Evolutionary conservation across 768 basidiomycete species (phyloP).

Genomic region (Nidularia sp.): DNA sequence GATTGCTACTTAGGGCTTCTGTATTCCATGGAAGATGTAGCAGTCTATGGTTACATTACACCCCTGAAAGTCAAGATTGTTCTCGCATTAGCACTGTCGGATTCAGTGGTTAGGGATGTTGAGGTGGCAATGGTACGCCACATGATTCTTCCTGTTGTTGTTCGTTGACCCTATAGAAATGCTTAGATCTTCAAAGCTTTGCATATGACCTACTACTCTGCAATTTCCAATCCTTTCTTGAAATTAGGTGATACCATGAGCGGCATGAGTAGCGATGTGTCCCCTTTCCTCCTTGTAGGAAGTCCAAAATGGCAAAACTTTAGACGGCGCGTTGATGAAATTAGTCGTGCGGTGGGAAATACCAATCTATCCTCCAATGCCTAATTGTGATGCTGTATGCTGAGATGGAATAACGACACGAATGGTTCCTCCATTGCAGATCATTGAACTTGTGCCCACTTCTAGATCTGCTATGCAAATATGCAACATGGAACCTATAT

Average conservation of each 20-base stretch:
- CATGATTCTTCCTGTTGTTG: background rate
- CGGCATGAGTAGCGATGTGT: conserved; percentile 47
- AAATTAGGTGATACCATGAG: conserved; percentile 45
- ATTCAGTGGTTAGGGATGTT: conserved; percentile 74
- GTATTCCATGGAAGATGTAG: conserved; percentile 90
- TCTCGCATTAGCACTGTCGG: conserved; percentile 72
- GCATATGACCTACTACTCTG: conserved; percentile 82
- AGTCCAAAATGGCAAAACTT: conserved; percentile 68
- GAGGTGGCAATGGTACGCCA: conserved; percentile 70
- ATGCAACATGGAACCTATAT: conserved; percentile 48
- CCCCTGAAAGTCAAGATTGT: conserved; percentile 87
- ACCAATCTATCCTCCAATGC: conserved; percentile 16
- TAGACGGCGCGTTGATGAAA: conserved; percentile 68
- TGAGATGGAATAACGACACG: background rate
- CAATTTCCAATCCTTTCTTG: conserved; percentile 85
- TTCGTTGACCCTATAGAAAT: background rate
- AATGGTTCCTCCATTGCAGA: conserved; percentile 19
- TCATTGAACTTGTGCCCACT: conserved; percentile 8
- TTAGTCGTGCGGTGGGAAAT: conserved; percentile 56
- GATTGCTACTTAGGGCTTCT: conserved; percentile 86
- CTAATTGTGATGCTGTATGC: conserved; percentile 1
- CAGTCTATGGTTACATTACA: conserved; percentile 89
- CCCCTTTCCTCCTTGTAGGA: conserved; percentile 55
- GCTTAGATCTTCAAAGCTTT: conserved; percentile 81
- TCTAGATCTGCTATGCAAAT: conserved; percentile 13